These are phyloP conservation scores for Entoloma clypeatum DNA, from an alignment of 1,284 basidiomycete species.

Conservation along the genomic window DNA sequence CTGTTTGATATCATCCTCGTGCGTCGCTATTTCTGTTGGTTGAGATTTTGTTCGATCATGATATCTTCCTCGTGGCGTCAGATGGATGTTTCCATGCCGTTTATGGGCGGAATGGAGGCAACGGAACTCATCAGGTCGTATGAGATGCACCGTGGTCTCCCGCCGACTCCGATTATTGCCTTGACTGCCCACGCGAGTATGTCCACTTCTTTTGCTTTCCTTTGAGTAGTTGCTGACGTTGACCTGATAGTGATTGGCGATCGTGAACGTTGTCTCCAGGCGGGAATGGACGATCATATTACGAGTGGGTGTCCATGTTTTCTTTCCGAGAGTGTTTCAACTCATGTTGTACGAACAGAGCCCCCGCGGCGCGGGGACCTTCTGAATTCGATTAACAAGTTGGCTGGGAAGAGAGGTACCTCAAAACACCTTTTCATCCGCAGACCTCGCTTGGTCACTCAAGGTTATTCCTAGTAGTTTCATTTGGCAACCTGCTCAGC, in stretches of 20 bases:
- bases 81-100: conserved; percentile 99
- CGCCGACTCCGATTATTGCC: conserved; percentile 90
- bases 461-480: conserved; percentile 3
- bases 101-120: conserved; percentile 94
- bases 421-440: conserved; percentile 27
- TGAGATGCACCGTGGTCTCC: conserved; percentile 72
- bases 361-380: conserved; percentile 73
- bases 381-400: conserved; percentile 73
- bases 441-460: conserved; percentile 18
- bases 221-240: conserved; percentile 7
- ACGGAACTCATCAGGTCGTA: conserved; percentile 79
- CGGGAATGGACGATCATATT: conserved; percentile 79
- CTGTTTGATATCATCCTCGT: conserved; percentile 88
- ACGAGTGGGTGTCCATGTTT: conserved; percentile 53
- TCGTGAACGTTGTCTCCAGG: conserved; percentile 87
- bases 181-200: conserved; percentile 87
- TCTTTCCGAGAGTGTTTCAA: conserved; percentile 1
- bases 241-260: conserved; percentile 83
- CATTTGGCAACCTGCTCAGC: neutral
- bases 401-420: conserved; percentile 45
- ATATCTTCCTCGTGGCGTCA: conserved; percentile 31
- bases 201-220: conserved; percentile 29
- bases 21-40: conserved; percentile 26
- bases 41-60: conserved; percentile 4
- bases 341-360: conserved; percentile 39